Conservation (phyloP, 2,329 filamentous ascomycete species). For the Fusarium devonianum region DNA sequence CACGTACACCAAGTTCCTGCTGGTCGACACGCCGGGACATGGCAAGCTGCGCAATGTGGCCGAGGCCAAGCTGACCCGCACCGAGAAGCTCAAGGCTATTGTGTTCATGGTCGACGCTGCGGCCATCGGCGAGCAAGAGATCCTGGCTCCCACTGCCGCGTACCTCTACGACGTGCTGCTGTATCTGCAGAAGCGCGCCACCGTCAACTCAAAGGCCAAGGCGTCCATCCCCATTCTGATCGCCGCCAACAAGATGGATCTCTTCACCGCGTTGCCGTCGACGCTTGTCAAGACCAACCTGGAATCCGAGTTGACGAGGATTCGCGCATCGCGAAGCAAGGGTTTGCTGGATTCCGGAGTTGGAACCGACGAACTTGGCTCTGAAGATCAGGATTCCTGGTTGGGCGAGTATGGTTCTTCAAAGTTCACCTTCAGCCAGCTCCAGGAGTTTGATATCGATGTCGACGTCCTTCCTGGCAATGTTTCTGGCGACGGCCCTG, state of each 20-base stretch:
- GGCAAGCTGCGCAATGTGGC: slow-evolving; percentile 85
- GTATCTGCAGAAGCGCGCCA: slow-evolving; percentile 76
- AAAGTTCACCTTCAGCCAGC: slow-evolving; percentile 79
- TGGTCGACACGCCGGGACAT: slow-evolving; percentile 93
- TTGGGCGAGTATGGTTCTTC: slow-evolving; percentile 81
- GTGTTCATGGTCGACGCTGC: slow-evolving; percentile 91
- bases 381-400: slow-evolving; percentile 82
- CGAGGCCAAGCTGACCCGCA: slow-evolving; percentile 56
- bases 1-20: slow-evolving; percentile 72
- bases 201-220: slow-evolving; percentile 48
- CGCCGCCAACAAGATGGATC: slow-evolving; percentile 92
- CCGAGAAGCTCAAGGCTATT: slow-evolving; percentile 69
- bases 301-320: slow-evolving; percentile 81
- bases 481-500: slow-evolving; percentile 69
- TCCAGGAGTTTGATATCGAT: slow-evolving; percentile 82
- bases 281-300: slow-evolving; percentile 76
- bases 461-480: slow-evolving; percentile 82
- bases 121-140: slow-evolving; percentile 64
- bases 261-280: slow-evolving; percentile 90
- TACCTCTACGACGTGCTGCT: slow-evolving; percentile 94
- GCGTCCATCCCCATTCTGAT: slow-evolving; percentile 74
- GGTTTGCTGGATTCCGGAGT: slow-evolving; percentile 83
- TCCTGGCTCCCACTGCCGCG: slow-evolving; percentile 75
- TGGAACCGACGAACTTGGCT: slow-evolving; percentile 66
- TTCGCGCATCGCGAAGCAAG: slow-evolving; percentile 78